Evolutionary conservation across 805 yeast genomes (phyloP), one percentile per base, ranked within the genome.

Genomic region (Hanseniaspora pseudoguilliermondii): DNA sequence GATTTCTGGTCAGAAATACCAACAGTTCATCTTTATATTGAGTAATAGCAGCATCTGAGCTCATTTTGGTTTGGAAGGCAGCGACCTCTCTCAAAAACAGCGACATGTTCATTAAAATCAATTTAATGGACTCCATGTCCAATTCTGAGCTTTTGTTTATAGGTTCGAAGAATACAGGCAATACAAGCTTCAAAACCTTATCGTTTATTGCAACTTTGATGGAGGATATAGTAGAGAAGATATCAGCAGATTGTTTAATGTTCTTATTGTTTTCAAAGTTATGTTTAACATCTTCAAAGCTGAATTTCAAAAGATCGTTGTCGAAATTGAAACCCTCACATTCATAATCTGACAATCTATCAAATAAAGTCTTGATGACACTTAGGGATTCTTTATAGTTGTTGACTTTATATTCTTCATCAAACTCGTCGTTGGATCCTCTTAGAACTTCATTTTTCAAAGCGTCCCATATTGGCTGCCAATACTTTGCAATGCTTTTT

Each of bases 371-470:
- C 54, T 67, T 70, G 55, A 84, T 69, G 2, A 78, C 70, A 16
- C 64, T 60, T 25, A 82, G 63, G 0, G 82, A 74, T 10, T 72
- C 61, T 20, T 74, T 72, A 59, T 75, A 69, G 5, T 73, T 72
- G 32, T 65, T 66, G 35, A 74, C 64, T 1, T 75, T 72, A 36
- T 69, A 65, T n/a, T 70, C 68, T 48, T 70, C 73, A 46, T 47
- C 57, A 29, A 62, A 62, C 15, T 68, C 71, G 34, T 73, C 77
- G 21, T 75, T 79, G n/a, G 84, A 86, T 43, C 82, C 83, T 66
- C 91, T 95, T 57, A 91, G 71, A n/a, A 91, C 75, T 67, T 91
- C 96, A 66, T 80, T 89, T 66, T 91, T 91, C 53, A 91, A 71
- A 0, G 95, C 86, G 61, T 86, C 84, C 95, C 96, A 93, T 5